phyloP scores from a whole-genome alignment of 192 early-diverging fungal genomes.

The Backusella tuberculispora region DNA sequence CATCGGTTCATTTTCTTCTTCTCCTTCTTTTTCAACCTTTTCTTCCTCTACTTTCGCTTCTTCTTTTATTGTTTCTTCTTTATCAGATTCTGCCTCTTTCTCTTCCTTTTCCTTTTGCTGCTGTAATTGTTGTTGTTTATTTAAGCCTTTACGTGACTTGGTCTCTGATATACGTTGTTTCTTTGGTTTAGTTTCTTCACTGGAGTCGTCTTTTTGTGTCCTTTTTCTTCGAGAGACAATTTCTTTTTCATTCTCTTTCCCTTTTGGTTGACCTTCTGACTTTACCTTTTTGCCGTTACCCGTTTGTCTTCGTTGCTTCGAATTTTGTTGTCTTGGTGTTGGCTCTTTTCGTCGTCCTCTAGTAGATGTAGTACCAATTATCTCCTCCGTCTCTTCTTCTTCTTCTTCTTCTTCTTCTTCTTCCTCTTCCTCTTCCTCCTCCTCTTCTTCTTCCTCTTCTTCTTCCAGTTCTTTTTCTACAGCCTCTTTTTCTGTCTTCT shows the following conservation, averaged over 20 bases:
- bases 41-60: conserved; percentile 22
- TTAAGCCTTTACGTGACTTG: not conserved
- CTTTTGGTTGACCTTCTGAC: not conserved
- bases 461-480: not conserved
- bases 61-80: not conserved
- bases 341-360: conserved; percentile 1
- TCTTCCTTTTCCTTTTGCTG: conserved; percentile 8
- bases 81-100: not conserved
- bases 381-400: not conserved
- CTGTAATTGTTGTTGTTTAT: not conserved
- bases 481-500: not conserved
- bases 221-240: conserved; percentile 4
- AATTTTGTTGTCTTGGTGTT: not conserved
- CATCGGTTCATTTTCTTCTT: conserved; percentile 28
- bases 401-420: conserved; percentile 7
- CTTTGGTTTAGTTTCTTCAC: not conserved
- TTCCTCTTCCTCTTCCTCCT: not conserved
- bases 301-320: conserved; percentile 1
- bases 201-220: not conserved
- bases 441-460: not conserved
- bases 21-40: conserved; percentile 26
- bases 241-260: not conserved
- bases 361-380: not conserved
- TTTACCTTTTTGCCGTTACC: not conserved
- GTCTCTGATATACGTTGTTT: not conserved